Evolutionary conservation across 805 yeast genomes (phyloP).

Genomic region (Yarrowia hollandica): DNA sequence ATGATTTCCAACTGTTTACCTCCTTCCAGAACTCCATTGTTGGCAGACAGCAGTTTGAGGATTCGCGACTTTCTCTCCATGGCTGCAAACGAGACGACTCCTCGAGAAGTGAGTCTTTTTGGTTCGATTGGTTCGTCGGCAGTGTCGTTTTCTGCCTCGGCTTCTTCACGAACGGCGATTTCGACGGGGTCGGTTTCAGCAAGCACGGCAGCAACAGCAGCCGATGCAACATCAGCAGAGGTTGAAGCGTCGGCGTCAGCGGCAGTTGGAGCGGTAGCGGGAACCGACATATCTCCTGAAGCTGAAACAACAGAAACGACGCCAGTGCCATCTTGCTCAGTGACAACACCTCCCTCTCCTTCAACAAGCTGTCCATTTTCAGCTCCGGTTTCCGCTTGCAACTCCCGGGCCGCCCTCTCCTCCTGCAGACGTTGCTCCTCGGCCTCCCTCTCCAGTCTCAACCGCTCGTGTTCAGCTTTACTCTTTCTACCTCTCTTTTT

Average conservation of each 20-base stretch:
- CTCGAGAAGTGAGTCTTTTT: background rate
- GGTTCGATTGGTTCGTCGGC: background rate
- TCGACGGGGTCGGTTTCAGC: slow-evolving; percentile 4
- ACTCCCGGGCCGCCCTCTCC: too few species aligned
- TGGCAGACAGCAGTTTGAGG: slow-evolving; percentile 46
- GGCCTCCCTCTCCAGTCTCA: background rate
- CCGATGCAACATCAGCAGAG: background rate
- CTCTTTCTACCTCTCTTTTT: slow-evolving; percentile 19
- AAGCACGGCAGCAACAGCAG: background rate
- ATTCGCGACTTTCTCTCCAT: slow-evolving; percentile 49
- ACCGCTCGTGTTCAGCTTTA: slow-evolving; percentile 15
- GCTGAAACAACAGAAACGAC: too few species aligned
- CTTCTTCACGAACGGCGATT: slow-evolving; percentile 9
- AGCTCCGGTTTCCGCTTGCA: background rate
- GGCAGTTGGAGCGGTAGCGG: background rate
- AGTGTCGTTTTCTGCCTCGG: slow-evolving; percentile 3
- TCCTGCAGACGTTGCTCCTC: too few species aligned
- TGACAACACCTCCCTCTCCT: too few species aligned
- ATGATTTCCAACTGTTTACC: slow-evolving; percentile 46
- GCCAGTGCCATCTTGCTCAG: too few species aligned
- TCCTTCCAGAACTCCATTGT: slow-evolving; percentile 50
- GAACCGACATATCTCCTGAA: too few species aligned
- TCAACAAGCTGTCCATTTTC: too few species aligned
- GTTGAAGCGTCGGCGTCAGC: background rate
- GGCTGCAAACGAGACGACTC: slow-evolving; percentile 46